Evolutionary conservation across 2,329 filamentous ascomycete genomes (phyloP).

Genomic region (Graphium sp.): DNA sequence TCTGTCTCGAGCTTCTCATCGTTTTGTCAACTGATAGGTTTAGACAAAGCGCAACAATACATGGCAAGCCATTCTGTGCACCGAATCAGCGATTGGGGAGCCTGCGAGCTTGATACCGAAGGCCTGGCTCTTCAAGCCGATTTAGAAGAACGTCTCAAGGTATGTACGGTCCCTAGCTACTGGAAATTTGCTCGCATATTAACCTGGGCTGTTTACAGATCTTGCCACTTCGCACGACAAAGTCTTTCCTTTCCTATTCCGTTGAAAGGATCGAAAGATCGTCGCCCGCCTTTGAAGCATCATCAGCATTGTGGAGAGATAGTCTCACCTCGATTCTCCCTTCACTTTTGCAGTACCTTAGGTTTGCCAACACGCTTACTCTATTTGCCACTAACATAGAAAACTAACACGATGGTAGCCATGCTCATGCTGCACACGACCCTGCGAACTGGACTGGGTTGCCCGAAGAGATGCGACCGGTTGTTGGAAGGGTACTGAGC

Average conservation of each 20-base stretch:
- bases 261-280: constrained; percentile 74
- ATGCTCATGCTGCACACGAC: constrained; percentile 86
- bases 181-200: constrained; percentile 1
- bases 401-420: constrained; percentile 24
- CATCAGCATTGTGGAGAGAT: constrained; percentile 71
- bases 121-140: constrained; percentile 64
- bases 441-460: constrained; percentile 67
- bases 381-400: neutral
- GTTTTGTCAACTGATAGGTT: constrained; percentile 65
- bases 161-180: constrained; percentile 13
- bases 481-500: constrained; percentile 71
- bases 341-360: constrained; percentile 69
- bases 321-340: constrained; percentile 71
- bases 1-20: constrained; percentile 57
- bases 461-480: constrained; percentile 55
- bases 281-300: constrained; percentile 56
- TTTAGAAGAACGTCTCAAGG: constrained; percentile 59
- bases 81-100: constrained; percentile 68
- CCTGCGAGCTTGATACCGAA: constrained; percentile 58
- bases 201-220: constrained; percentile 27
- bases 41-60: constrained; percentile 70
- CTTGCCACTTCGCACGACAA: constrained; percentile 72
- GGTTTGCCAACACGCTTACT: constrained; percentile 20
- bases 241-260: constrained; percentile 81
- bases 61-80: constrained; percentile 57